Percentiles rank a stretch among this genome's conserved stretches.
phyloP scores from a whole-genome alignment of 176 grass and related monocot genomes.

The Lolium rigidum region DNA sequence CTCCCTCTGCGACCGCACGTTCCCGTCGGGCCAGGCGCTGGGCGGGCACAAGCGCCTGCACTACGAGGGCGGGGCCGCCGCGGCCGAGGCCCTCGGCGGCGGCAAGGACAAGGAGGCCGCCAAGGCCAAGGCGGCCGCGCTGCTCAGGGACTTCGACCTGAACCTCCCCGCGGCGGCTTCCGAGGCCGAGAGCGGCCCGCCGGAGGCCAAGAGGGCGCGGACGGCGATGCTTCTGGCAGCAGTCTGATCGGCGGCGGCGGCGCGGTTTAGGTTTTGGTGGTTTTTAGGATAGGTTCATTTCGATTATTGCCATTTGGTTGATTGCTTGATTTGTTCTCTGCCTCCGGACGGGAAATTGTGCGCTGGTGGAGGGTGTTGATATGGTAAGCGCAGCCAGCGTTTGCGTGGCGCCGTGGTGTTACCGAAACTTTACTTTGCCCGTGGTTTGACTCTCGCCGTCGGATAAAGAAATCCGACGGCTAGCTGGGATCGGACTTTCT shows the following conservation, averaged over 20 bases:
- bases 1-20: slow-evolving; percentile 64
- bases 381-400: slow-evolving; percentile 28
- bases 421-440: background rate
- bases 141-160: slow-evolving; percentile 59
- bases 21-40: slow-evolving; percentile 85
- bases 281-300: slow-evolving; percentile 42
- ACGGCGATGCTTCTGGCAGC: slow-evolving; percentile 23
- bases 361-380: slow-evolving; percentile 17
- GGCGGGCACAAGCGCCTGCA: slow-evolving; percentile 91
- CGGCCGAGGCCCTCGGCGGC: slow-evolving; percentile 4
- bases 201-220: slow-evolving; percentile 58
- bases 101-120: slow-evolving; percentile 5
- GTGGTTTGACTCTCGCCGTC: background rate
- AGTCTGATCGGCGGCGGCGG: slow-evolving; percentile 32
- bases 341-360: slow-evolving; percentile 27
- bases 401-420: background rate
- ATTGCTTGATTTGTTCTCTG: slow-evolving; percentile 30
- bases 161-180: slow-evolving; percentile 56
- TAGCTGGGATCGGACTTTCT: background rate
- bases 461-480: slow-evolving; percentile 40
- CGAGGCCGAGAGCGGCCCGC: slow-evolving; percentile 25
- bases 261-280: slow-evolving; percentile 30
- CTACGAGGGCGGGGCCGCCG: slow-evolving; percentile 60
- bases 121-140: slow-evolving; percentile 24
- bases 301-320: slow-evolving; percentile 43